Percentiles rank a stretch among this genome's conserved stretches.
These are phyloP conservation scores for Endoconidiophora laricicola DNA, from an alignment of 2,329 filamentous ascomycete species.

Conservation along the genomic window DNA sequence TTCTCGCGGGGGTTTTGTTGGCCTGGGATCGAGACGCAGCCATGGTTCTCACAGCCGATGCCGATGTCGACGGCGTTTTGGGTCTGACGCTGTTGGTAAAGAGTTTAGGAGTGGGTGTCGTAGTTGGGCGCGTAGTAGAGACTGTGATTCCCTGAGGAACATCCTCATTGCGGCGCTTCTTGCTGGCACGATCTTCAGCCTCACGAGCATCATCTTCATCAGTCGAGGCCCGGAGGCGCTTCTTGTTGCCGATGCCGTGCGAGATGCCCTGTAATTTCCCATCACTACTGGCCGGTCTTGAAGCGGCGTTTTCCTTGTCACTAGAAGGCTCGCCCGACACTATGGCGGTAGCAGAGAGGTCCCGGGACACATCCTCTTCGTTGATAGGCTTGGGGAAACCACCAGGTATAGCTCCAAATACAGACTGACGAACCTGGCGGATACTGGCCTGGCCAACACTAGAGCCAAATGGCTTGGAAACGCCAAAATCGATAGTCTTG, in stretches of 20 bases:
- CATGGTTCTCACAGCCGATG: not conserved
- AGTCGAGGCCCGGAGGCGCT: constrained; percentile 40
- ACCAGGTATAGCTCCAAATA: constrained; percentile 35
- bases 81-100: constrained; percentile 9
- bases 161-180: constrained; percentile 39
- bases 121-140: constrained; percentile 27
- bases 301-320: constrained; percentile 40
- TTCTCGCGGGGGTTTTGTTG: not conserved
- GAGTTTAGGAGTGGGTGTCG: constrained; percentile 16
- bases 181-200: constrained; percentile 38
- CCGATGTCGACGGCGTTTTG: constrained; percentile 4
- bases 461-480: constrained; percentile 35
- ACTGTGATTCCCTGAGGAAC: constrained; percentile 36
- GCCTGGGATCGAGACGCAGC: not conserved
- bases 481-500: constrained; percentile 42
- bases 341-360: constrained; percentile 14
- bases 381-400: constrained; percentile 28
- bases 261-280: constrained; percentile 29
- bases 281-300: constrained; percentile 18
- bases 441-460: constrained; percentile 43
- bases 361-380: constrained; percentile 8
- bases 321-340: constrained; percentile 19
- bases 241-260: constrained; percentile 50
- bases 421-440: constrained; percentile 40
- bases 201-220: constrained; percentile 37